Evolutionary conservation across 192 early-diverging fungal species (phyloP).

Genomic region (Podila clonocystis): DNA sequence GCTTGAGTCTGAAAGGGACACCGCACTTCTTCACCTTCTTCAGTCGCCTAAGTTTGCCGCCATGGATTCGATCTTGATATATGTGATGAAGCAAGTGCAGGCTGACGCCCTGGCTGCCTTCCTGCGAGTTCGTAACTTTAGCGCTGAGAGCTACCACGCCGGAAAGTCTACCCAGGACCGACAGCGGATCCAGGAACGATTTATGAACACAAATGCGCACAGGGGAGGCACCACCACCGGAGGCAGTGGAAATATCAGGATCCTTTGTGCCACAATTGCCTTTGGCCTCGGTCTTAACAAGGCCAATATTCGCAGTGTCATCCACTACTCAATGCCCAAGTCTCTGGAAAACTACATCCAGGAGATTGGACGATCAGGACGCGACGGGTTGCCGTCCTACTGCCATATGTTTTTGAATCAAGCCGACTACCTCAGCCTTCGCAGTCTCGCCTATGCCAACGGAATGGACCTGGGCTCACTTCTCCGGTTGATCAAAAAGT

Average conservation of each 20-base stretch:
- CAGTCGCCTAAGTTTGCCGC: slow-evolving; percentile 58
- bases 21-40: slow-evolving; percentile 63
- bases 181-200: slow-evolving; percentile 69
- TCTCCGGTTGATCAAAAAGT: slow-evolving; percentile 31
- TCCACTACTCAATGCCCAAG: slow-evolving; percentile 77
- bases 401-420: slow-evolving; percentile 64
- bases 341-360: slow-evolving; percentile 83
- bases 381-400: slow-evolving; percentile 61
- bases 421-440: slow-evolving; percentile 52
- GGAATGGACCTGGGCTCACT: slow-evolving; percentile 46
- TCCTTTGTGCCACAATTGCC: slow-evolving; percentile 79
- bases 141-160: slow-evolving; percentile 83
- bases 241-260: slow-evolving; percentile 56
- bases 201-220: slow-evolving; percentile 59
- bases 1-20: slow-evolving; percentile 58
- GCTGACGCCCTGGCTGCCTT: slow-evolving; percentile 77
- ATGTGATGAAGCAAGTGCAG: slow-evolving; percentile 68
- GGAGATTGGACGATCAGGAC: slow-evolving; percentile 76
- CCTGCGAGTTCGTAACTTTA: slow-evolving; percentile 69
- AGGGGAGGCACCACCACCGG: not conserved
- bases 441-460: slow-evolving; percentile 58
- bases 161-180: slow-evolving; percentile 71
- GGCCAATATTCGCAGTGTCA: slow-evolving; percentile 73
- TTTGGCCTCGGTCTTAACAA: slow-evolving; percentile 84
- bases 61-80: slow-evolving; percentile 74